Base-by-base conservation (phyloP, 306 rosid species). In the Quercus agrifolia region DNA sequence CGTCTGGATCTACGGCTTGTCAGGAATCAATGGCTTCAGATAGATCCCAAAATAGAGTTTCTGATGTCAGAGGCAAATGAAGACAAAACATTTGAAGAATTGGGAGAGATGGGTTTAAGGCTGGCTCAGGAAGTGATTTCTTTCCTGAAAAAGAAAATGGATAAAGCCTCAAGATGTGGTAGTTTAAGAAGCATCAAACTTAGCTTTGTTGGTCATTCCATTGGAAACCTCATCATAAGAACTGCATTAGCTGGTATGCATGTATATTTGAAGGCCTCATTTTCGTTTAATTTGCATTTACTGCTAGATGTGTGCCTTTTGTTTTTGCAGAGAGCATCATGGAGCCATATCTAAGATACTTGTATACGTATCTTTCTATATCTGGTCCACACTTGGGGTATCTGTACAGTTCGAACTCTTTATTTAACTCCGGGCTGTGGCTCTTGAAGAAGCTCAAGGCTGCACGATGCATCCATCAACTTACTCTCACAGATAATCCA, bases 371-470 rank as follows among this genome's bases (percentile, higher is more conserved):
- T 85, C 89, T 92, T 83, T 94, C 99, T 67, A 82, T 94, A 84
- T 94, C 99, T 57, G 99, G 97, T 73, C 99, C 99, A 58, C 99
- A 94, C 87, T 85, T 94, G 86, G 99, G 99, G 56, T 94, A 94
- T 87, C 97, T 94, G 41, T 94, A 94, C 82, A 88, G 95, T 87
- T 90, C 99, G 7, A 92, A 94, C 85, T 90, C 97, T 13, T 86
- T 92, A 79, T 94, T 94, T 78, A 94, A 92, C 81, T 94, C 99
- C 46, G 97, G 99, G 70, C 80, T 94, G 79, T 94, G 99, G 99
- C 83, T 94, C 84, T 83, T 92, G 90, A 94, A 92, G 94, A 94
- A 87, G 86, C 83, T 92, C 76, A 94, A 86, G 86, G 85, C 88
- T 80, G 86, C 97, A 19, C 97, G 85, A 62, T 94, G 97, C 90